These are phyloP conservation scores for Apiotrichum veenhuisii DNA, from an alignment of 1,284 basidiomycete species.

Conservation along the genomic window DNA sequence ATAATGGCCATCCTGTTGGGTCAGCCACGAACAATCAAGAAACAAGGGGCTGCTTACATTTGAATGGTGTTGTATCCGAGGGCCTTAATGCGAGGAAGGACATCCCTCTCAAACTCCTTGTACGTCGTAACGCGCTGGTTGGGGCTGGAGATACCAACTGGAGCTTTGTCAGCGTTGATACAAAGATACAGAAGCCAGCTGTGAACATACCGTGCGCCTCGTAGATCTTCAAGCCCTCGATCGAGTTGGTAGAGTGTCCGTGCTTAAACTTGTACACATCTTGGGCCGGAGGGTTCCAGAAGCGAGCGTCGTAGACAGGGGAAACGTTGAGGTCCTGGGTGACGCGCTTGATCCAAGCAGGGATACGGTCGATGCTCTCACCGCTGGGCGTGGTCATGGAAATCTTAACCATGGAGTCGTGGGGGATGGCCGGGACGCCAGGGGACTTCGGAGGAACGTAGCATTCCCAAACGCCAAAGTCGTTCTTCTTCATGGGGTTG, in stretches of 20 bases:
- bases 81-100: conserved; percentile 80
- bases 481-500: conserved; percentile 78
- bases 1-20: conserved; percentile 77
- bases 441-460: conserved; percentile 65
- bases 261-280: conserved; percentile 81
- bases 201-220: conserved; percentile 71
- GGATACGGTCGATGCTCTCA: conserved; percentile 81
- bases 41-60: conserved; percentile 50
- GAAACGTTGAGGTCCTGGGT: conserved; percentile 89
- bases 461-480: conserved; percentile 93
- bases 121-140: conserved; percentile 87
- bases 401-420: conserved; percentile 93
- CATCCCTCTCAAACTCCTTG: conserved; percentile 84
- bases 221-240: conserved; percentile 74
- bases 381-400: conserved; percentile 76
- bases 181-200: not conserved
- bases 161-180: not conserved
- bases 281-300: conserved; percentile 85
- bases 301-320: conserved; percentile 91
- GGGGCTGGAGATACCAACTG: conserved; percentile 87
- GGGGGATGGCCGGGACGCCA: conserved; percentile 78
- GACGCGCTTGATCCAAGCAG: conserved; percentile 90
- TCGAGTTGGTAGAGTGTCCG: conserved; percentile 36
- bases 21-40: conserved; percentile 18
- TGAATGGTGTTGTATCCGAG: conserved; percentile 97